Percentiles rank a stretch among this genome's conserved stretches.
Conservation (phyloP, 1,139 yeast species). For the Pichia sp. region DNA sequence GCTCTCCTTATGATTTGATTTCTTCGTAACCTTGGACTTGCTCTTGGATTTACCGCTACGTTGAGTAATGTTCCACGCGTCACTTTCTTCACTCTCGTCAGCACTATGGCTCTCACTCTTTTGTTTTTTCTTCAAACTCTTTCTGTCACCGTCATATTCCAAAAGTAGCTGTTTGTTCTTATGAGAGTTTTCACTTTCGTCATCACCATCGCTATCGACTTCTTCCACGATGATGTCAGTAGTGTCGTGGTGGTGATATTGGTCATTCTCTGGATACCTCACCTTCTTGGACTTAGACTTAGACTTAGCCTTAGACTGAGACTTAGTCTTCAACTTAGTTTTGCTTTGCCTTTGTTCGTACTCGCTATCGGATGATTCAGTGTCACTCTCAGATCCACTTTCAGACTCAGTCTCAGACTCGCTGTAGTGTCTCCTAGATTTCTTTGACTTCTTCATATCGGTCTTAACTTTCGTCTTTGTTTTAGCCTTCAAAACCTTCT, state of each 20-base stretch:
- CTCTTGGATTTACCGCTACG: too few species aligned
- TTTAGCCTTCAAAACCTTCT: not conserved
- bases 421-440: not conserved
- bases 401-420: not conserved
- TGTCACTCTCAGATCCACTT: not conserved
- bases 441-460: not conserved
- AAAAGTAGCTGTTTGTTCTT: not conserved
- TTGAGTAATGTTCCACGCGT: too few species aligned
- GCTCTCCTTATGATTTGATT: not conserved
- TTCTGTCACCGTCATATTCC: not conserved
- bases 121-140: not conserved
- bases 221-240: not conserved
- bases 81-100: not conserved
- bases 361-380: not conserved
- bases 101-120: not conserved
- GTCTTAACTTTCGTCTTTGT: not conserved
- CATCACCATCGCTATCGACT: not conserved
- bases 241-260: too few species aligned
- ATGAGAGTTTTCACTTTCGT: not conserved
- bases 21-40: not conserved
- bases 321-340: too few species aligned
- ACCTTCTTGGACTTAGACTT: too few species aligned
- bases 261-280: too few species aligned
- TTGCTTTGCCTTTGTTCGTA: not conserved
- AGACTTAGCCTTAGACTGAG: too few species aligned